A percentile compares a stretch with the other conserved stretches of the same genome.
Evolutionary conservation across 768 basidiomycete species (phyloP).

Genomic region (Pleurotus djamor): DNA sequence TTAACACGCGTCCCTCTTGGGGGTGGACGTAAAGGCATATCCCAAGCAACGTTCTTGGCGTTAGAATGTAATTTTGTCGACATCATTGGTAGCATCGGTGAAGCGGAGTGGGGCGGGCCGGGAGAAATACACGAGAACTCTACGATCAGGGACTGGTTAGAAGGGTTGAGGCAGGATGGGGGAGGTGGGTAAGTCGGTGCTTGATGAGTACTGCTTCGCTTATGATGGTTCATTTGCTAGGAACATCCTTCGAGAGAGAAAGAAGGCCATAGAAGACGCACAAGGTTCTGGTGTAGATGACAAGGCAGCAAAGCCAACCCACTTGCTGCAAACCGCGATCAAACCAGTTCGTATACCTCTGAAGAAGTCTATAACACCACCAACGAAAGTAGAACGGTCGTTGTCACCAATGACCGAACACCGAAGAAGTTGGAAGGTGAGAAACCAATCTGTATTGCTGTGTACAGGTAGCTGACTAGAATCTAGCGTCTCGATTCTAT

Average conservation of each 20-base stretch:
- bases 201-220: not conserved
- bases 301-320: not conserved
- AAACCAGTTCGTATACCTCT: not conserved
- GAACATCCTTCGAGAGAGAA: constrained; percentile 45
- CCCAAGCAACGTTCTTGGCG: constrained; percentile 37
- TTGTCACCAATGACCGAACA: constrained; percentile 3
- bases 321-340: constrained; percentile 1
- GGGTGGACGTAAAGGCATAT: constrained; percentile 31
- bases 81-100: constrained; percentile 39
- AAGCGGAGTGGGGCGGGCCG: constrained; percentile 51
- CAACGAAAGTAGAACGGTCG: not conserved
- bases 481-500: not conserved
- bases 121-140: constrained; percentile 37
- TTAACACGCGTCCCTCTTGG: constrained; percentile 51
- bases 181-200: constrained; percentile 55
- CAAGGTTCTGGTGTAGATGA: not conserved
- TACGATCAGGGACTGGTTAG: constrained; percentile 48
- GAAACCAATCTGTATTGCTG: not conserved
- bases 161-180: constrained; percentile 53
- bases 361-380: not conserved
- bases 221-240: constrained; percentile 17
- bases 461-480: not conserved
- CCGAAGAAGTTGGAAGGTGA: constrained; percentile 5
- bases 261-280: constrained; percentile 21
- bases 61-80: constrained; percentile 50